Evolutionary conservation across 225 moss, liverwort and hornwort genomes (phyloP), one percentile per base, ranked within the genome.

Genomic region (Straminergon stramineum): DNA sequence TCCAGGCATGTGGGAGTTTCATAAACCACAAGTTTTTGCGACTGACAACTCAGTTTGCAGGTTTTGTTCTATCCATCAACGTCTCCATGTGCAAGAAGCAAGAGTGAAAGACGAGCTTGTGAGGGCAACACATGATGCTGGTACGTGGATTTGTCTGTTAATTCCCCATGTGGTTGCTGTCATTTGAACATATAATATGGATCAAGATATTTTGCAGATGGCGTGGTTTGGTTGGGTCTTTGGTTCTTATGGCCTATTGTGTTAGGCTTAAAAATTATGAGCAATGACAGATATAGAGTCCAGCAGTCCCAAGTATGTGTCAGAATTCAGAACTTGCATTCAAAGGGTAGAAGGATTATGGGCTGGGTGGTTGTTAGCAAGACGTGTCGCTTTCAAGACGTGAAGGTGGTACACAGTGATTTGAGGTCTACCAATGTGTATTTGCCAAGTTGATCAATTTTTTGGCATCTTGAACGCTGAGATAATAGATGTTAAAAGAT

Each of bases 21-120:
- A 20, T 15, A 71, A 69, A 48, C 35, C 70, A 35, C 45, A 48
- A 48, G 87, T 75, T 87, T 45, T 80, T 84, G 66, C 67, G 60
- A 56, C 82, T 91, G 62, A 85, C 37, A 52, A 87, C 22, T 58
- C 27, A 64, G 76, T 43, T 61, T 89, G 66, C 91, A 94, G 94
- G 80, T 91, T 85, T 85, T 85, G 85, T 85, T 70, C 70, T 71
- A 41, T 18, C 8, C 70, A 85, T 71, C 71, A 71, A 71, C 81
- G 89, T 81, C 86, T 88, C 79, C 27, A 70, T 86, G 84, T 93
- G 76, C 84, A 70, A 90, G 89, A 90, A 83, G 89, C 88, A 73
- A 90, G 65, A 86, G 92, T 94, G 83, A 90, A 89, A 76, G 90
- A 75, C 15, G 94, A 92, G 87, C 93, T 94, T 86, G 15, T 89